Evolutionary conservation across 306 rosid species (phyloP), one percentile per base, ranked within the genome.

Genomic region (Hippophae tibetana): DNA sequence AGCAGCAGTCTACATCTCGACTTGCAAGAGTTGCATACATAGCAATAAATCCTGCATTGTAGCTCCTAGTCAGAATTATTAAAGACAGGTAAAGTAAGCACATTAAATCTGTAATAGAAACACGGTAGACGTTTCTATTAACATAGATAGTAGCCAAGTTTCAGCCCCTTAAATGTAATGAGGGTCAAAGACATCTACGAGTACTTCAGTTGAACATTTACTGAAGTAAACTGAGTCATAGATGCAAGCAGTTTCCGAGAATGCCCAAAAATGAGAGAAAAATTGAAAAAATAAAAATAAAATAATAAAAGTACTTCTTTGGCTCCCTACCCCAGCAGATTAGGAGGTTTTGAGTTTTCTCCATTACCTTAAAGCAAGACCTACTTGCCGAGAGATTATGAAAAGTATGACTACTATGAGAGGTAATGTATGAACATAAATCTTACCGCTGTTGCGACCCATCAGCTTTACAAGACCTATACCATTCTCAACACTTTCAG

Each of bases 1-100:
- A 78, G 86, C 99, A 92, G 69, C 96, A 88, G 60, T 92, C 99
- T 38, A 92, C 99, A 42, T 92, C 99, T 76, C 99, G 80, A 77
- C 86, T 88, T 5, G 96, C 99, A 68, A 92, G 96, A 50, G 99
- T 88, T 46, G 99, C 95, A 74, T 92, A 7, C 99, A 92, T 85
- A 6, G 99, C 90, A 72, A 88, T 88, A 47, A 85, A 92, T 64
- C 99, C 99, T 92, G 90, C 71, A 68, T n/a, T 53, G 60, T 38
- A 57, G 50, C 58, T 60, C 67, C 70, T 47, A 57, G 51, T 59
- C 38, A 60, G 49, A 56, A 10, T 41, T 41, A 57, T 5, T 53
- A 13, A 64, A 41, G 47, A 60, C 38, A 42, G 43, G 48, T 65
- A 42, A 57, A 27, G 62, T 70, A 43, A 23, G 14, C 45, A 56